Evolutionary conservation across 2,329 filamentous ascomycete species (phyloP).

Genomic region (Xylariales sp.): DNA sequence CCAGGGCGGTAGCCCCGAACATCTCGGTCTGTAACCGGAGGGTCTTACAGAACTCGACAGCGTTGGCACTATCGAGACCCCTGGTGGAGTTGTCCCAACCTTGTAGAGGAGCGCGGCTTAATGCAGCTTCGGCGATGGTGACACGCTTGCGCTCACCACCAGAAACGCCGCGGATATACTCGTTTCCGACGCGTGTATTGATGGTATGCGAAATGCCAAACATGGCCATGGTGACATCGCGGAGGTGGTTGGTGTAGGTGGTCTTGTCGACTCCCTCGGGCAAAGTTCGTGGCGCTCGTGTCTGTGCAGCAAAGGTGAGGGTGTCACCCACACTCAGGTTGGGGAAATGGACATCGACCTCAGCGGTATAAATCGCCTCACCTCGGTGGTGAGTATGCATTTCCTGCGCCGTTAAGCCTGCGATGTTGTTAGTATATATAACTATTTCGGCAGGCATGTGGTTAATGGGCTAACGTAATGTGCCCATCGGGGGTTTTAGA

Average conservation of each 20-base stretch:
- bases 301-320: constrained; percentile 57
- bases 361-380: constrained; percentile 61
- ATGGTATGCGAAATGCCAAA: constrained; percentile 70
- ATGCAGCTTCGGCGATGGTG: constrained; percentile 56
- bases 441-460: no score
- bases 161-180: constrained; percentile 66
- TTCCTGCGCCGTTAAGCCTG: constrained; percentile 15
- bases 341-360: constrained; percentile 60
- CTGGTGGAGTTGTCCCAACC: constrained; percentile 71
- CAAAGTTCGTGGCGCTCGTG: constrained; percentile 24
- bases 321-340: constrained; percentile 62
- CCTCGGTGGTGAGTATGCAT: constrained; percentile 30
- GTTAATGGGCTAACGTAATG: no score
- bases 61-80: constrained; percentile 71
- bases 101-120: constrained; percentile 56
- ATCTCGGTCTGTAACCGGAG: constrained; percentile 58
- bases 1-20: constrained; percentile 57
- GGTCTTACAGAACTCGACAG: constrained; percentile 70
- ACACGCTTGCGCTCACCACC: constrained; percentile 70
- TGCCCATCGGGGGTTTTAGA: no score
- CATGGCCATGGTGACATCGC: constrained; percentile 71
- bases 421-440: no score
- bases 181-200: constrained; percentile 65
- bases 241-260: constrained; percentile 28
- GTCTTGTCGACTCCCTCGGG: neutral